Evolutionary conservation across 164 flowering plant species (phyloP), one percentile per base, ranked within the genome.

Genomic region (Pachysandra terminalis): DNA sequence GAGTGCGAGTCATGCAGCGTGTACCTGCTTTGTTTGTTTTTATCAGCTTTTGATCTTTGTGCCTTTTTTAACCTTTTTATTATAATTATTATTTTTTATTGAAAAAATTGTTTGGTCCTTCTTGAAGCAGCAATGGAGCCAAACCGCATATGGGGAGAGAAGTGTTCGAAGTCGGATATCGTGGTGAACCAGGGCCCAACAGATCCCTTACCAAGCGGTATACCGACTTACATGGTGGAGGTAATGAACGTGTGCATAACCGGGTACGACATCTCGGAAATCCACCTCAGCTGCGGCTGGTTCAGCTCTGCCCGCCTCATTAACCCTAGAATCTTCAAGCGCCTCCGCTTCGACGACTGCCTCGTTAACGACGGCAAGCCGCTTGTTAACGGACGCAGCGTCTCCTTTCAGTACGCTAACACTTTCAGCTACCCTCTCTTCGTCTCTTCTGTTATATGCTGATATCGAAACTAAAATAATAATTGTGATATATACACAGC

Each of bases 231-330:
- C 86, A 85, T 87, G 0, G 97, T 92, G 15, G 80, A 84, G 77
- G 82, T 92, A n/a, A 72, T 74, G 74, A 92, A 92, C 76, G 79
- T 64, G 0, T 87, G 96, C 73, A 70, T 55, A 17, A 67, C 70
- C 21, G 94, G 96, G 3, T 92, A 96, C 69, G 73, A 80, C 70
- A 87, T 92, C 73, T 80, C 83, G 1, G 63, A 63, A 13, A 88
- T 92, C 58, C 97, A 90, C 71, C 68, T 92, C 37, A 75, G 25
- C 66, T 91, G 97, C 54, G 97, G 97, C 23, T 88, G 92, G 97
- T 91, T 91, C 81, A 87, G 92, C 81, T 86, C 96, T 17, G 92
- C 89, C 21, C 79, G 81, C 0, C 72, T 84, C 45, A 77, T 91
- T 59, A 87, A 90, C 70, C 96, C 96, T 2, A 74, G 48, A 17